Percentiles rank a stretch among this genome's conserved stretches.
Evolutionary conservation across 352 stramenopile species (phyloP).

Genomic region (Globisporangium paroecandrum): DNA sequence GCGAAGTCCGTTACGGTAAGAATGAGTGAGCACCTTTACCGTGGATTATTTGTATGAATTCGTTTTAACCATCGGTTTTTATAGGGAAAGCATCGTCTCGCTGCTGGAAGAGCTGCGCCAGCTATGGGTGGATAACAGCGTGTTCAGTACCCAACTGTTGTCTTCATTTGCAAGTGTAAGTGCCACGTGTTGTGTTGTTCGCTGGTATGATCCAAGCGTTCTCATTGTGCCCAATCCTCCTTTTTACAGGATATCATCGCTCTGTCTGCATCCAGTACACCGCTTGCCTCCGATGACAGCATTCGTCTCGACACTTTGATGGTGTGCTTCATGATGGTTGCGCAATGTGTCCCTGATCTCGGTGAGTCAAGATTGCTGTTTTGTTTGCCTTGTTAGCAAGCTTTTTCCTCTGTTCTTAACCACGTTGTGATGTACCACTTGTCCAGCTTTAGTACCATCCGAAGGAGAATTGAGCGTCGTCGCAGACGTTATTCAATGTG

Average conservation of each 20-base stretch:
- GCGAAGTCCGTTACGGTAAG: conserved; percentile 34
- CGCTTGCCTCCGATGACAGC: conserved; percentile 23
- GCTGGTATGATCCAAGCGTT: conserved; percentile 2
- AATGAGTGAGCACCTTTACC: background rate
- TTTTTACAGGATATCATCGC: conserved; percentile 43
- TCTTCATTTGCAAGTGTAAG: conserved; percentile 57
- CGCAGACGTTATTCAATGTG: conserved; percentile 27
- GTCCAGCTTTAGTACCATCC: conserved; percentile 9
- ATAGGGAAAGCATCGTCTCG: conserved; percentile 46
- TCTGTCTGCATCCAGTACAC: conserved; percentile 25
- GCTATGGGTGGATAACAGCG: conserved; percentile 67
- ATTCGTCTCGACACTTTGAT: conserved; percentile 40
- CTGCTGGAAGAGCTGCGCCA: conserved; percentile 44
- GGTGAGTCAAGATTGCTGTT: conserved; percentile 24
- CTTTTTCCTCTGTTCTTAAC: background rate
- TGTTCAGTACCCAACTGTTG: conserved; percentile 64
- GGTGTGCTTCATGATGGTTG: conserved; percentile 58
- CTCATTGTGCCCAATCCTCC: background rate
- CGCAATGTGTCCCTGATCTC: conserved; percentile 39
- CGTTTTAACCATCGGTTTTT: background rate
- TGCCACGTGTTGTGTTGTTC: background rate
- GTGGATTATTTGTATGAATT: background rate
- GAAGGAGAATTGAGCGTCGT: conserved; percentile 22
- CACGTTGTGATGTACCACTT: conserved; percentile 5
- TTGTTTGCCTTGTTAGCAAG: background rate